phyloP scores from a whole-genome alignment of 2,329 filamentous ascomycete genomes.

The Diaporthe destruens region DNA sequence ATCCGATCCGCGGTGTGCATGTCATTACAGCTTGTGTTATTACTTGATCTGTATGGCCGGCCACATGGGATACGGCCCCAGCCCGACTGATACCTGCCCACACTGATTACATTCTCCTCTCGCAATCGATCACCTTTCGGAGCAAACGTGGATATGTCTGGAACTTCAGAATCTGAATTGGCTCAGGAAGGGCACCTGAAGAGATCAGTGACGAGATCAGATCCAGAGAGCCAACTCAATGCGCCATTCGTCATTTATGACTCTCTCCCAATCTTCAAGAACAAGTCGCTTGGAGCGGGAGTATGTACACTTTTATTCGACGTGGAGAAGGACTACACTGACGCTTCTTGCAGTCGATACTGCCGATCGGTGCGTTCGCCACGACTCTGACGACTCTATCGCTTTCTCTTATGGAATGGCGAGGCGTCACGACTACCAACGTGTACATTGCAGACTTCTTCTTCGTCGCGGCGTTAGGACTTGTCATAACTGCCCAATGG shows the following conservation, averaged over 20 bases:
- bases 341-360: not conserved
- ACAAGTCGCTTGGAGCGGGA: conserved; percentile 15
- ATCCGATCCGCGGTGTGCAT: not conserved
- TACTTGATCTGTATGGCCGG: not conserved
- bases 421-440: conserved; percentile 63
- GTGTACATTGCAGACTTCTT: conserved; percentile 68
- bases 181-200: conserved; percentile 11
- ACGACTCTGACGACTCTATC: conserved; percentile 67
- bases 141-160: not conserved
- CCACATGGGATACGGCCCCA: not conserved
- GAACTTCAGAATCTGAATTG: conserved; percentile 11
- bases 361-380: conserved; percentile 61
- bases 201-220: conserved; percentile 17
- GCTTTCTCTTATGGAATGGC: conserved; percentile 66
- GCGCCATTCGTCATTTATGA: conserved; percentile 17
- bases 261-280: conserved; percentile 41
- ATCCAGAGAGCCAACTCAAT: conserved; percentile 24
- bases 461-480: conserved; percentile 61
- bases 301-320: not conserved
- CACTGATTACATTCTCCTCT: not conserved
- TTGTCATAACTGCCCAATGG: conserved; percentile 69
- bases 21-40: not conserved
- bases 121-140: not conserved
- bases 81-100: not conserved
- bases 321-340: not conserved